Conservation (phyloP, 192 early-diverging fungal species). For the Coemansia sp. region DNA sequence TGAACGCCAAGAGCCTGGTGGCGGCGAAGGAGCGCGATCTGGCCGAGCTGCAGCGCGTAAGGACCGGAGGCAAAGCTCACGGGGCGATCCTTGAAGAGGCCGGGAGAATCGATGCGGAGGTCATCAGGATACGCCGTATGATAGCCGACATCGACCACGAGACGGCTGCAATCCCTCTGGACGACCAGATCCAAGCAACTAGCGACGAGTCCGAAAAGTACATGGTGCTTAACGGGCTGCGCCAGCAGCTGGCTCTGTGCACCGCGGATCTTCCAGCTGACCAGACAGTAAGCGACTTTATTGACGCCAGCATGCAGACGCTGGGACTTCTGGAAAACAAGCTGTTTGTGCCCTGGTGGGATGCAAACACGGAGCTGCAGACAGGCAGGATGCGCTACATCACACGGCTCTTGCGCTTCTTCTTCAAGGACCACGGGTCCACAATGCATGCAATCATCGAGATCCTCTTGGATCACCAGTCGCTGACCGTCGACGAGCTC, state of each 20-base stretch:
- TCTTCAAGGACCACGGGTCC: constrained; percentile 54
- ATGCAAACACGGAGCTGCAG: constrained; percentile 29
- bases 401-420: constrained; percentile 37
- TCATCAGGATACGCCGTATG: constrained; percentile 39
- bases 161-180: constrained; percentile 24
- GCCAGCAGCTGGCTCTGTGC: constrained; percentile 27
- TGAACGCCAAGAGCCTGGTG: constrained; percentile 44
- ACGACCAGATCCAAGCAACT: constrained; percentile 41
- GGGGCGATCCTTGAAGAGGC: constrained; percentile 39
- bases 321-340: constrained; percentile 48
- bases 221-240: constrained; percentile 38
- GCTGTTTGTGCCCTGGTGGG: constrained; percentile 55
- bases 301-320: constrained; percentile 18
- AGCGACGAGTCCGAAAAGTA: constrained; percentile 32
- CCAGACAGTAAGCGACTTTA: constrained; percentile 6
- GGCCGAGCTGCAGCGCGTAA: constrained; percentile 38
- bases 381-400: constrained; percentile 33
- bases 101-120: constrained; percentile 40
- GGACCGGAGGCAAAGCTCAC: constrained; percentile 17
- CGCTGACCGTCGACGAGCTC: constrained; percentile 47
- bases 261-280: constrained; percentile 10
- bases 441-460: constrained; percentile 53
- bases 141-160: constrained; percentile 47
- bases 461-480: constrained; percentile 37
- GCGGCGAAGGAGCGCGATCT: constrained; percentile 52